Percentiles rank a stretch among this genome's conserved stretches.
phyloP scores from a whole-genome alignment of 257 asterid species.

The Nicotiana otophora region DNA sequence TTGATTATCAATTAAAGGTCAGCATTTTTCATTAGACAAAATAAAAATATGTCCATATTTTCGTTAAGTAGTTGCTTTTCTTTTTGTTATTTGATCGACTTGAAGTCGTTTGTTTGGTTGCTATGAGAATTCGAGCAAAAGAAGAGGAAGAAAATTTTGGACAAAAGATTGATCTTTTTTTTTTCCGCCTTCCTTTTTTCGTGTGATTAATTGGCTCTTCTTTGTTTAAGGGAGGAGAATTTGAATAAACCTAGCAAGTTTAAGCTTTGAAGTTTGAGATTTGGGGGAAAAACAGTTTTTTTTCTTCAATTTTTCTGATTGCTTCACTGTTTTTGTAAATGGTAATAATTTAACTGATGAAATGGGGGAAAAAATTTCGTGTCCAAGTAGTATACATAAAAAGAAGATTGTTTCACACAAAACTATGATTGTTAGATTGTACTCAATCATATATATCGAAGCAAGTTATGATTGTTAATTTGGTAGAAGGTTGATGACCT shows the following conservation, averaged over 20 bases:
- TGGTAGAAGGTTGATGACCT: not conserved
- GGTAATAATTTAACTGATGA: not conserved
- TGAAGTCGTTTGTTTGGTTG: conserved; percentile 18
- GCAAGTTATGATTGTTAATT: not conserved
- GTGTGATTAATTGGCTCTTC: not conserved
- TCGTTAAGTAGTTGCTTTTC: conserved; percentile 4
- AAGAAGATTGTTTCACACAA: no score
- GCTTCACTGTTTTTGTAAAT: no score
- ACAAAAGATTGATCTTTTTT: not conserved
- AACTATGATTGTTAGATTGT: no score
- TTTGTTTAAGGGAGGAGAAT: not conserved
- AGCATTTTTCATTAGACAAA: conserved; percentile 7
- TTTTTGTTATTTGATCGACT: conserved; percentile 1
- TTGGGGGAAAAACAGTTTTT: not conserved
- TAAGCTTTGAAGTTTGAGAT: not conserved
- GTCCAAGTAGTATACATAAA: no score
- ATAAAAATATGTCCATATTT: not conserved
- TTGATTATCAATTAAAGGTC: conserved; percentile 35
- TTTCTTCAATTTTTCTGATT: no score
- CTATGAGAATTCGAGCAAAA: conserved; percentile 12
- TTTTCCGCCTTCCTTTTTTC: not conserved
- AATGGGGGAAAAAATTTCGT: not conserved
- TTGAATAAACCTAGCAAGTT: not conserved
- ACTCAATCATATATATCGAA: not conserved
- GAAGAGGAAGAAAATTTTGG: not conserved